Percentiles rank a stretch among this genome's conserved stretches.
Conservation (phyloP, 2,329 filamentous ascomycete species). For the Pestalotiopsis sp. region DNA sequence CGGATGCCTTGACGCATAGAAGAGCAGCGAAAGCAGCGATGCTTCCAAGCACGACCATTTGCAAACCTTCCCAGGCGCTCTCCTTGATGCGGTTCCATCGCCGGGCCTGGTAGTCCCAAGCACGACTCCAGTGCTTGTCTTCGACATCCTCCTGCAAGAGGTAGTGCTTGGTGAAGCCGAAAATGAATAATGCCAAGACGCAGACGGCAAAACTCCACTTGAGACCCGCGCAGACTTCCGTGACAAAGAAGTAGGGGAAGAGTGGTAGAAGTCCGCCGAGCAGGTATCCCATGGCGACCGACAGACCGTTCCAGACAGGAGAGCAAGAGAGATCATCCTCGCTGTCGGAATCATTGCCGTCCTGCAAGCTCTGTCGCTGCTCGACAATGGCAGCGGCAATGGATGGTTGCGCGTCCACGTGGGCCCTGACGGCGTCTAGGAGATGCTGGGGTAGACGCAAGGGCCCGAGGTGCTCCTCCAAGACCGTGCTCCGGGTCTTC, state of each 20-base stretch:
- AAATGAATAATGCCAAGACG: constrained; percentile 60
- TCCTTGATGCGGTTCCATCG: constrained; percentile 26
- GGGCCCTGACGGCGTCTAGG: constrained; percentile 23
- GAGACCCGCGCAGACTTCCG: constrained; percentile 49
- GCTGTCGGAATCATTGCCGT: neutral
- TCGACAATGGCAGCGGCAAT: constrained; percentile 25
- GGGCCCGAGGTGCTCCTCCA: constrained; percentile 26
- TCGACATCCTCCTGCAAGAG: constrained; percentile 26
- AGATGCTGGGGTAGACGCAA: constrained; percentile 27
- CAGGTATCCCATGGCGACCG: constrained; percentile 71
- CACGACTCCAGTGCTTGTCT: constrained; percentile 20
- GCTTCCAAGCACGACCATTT: constrained; percentile 60
- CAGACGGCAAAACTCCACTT: constrained; percentile 64
- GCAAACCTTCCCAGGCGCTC: constrained; percentile 50
- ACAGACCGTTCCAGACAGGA: constrained; percentile 61
- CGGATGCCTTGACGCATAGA: constrained; percentile 52
- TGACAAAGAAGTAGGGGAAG: constrained; percentile 68
- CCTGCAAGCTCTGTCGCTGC: constrained; percentile 37
- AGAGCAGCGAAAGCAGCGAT: constrained; percentile 60
- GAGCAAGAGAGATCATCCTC: constrained; percentile 28
- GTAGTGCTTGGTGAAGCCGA: constrained; percentile 68
- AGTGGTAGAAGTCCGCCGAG: constrained; percentile 72
- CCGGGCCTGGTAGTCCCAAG: constrained; percentile 38
- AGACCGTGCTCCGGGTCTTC: constrained; percentile 9
- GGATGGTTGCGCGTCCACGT: constrained; percentile 20